phyloP scores from a whole-genome alignment of 805 yeast species.

The Candida xyloterini region DNA sequence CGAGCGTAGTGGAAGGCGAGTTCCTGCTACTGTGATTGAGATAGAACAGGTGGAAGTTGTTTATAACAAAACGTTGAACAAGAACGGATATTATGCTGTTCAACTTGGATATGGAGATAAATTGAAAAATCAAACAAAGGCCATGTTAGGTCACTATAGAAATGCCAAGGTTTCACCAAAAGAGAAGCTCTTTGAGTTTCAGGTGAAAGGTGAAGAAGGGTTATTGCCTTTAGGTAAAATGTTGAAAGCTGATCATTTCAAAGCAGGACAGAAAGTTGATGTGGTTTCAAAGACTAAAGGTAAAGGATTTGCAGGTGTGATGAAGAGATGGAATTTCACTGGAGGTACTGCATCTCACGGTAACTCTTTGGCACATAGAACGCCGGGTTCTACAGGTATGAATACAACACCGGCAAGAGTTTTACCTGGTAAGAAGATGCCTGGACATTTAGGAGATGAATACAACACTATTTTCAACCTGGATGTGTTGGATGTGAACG shows the following conservation, averaged over 20 bases:
- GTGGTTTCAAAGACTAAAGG: conserved; percentile 79
- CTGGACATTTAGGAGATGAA: conserved; percentile 91
- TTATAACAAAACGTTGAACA: conserved; percentile 62
- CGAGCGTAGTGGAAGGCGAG: conserved; percentile 61
- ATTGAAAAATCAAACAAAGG: conserved; percentile 59
- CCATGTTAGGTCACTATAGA: conserved; percentile 71
- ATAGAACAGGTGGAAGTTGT: conserved; percentile 86
- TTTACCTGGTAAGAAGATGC: conserved; percentile 96
- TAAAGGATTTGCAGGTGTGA: conserved; percentile 97
- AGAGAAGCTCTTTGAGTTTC: conserved; percentile 68
- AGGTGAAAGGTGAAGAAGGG: conserved; percentile 64
- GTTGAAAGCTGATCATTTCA: conserved; percentile 79
- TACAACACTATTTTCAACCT: conserved; percentile 72
- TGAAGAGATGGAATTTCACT: conserved; percentile 87
- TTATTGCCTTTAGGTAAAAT: conserved; percentile 75
- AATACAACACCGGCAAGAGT: conserved; percentile 95
- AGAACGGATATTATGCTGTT: conserved; percentile 81
- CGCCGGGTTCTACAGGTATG: conserved; percentile 96
- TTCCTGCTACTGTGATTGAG: conserved; percentile 85
- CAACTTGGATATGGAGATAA: conserved; percentile 82
- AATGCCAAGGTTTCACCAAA: conserved; percentile 85
- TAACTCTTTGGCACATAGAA: conserved; percentile 88
- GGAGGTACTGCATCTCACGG: conserved; percentile 96
- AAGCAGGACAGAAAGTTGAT: conserved; percentile 81
- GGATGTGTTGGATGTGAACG: conserved; percentile 75